Conservation (phyloP, 148 eudicot species). For the Rhododendron ovatum region DNA sequence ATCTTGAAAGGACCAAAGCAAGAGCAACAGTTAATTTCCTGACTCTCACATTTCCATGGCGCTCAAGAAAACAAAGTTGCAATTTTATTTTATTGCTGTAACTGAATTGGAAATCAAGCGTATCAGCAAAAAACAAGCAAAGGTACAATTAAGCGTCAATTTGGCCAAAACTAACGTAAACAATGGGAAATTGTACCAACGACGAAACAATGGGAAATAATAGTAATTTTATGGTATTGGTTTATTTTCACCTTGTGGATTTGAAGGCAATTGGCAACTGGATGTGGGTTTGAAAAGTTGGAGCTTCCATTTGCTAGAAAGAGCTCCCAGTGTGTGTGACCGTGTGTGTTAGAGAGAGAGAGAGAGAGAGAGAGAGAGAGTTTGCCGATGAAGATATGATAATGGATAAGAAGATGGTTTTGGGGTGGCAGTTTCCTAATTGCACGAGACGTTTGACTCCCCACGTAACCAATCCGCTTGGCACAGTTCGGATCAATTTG, state of each 20-base stretch:
- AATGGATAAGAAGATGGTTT: neutral
- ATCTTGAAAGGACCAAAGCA: neutral
- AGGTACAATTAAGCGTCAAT: neutral
- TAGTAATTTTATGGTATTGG: neutral
- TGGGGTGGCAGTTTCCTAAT: neutral
- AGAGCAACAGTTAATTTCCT: neutral
- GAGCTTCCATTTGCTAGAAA: slow-evolving; percentile 11
- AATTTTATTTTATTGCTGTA: neutral
- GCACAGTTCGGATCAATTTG: too few species aligned
- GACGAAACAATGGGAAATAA: neutral
- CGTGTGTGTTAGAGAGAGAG: neutral
- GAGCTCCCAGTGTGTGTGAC: neutral
- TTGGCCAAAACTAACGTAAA: neutral
- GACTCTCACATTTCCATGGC: neutral
- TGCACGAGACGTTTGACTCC: too few species aligned
- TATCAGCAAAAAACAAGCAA: neutral
- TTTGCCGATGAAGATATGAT: neutral
- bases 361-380: neutral
- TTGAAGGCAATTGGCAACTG: slow-evolving; percentile 2
- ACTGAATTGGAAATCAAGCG: neutral
- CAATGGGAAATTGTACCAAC: neutral
- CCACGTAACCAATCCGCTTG: too few species aligned
- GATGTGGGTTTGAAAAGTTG: neutral
- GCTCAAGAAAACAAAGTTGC: too few species aligned
- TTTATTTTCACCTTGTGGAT: slow-evolving; percentile 10